phyloP scores from a whole-genome alignment of 169 alveolate species.

The Plasmodium chabaudi region DNA sequence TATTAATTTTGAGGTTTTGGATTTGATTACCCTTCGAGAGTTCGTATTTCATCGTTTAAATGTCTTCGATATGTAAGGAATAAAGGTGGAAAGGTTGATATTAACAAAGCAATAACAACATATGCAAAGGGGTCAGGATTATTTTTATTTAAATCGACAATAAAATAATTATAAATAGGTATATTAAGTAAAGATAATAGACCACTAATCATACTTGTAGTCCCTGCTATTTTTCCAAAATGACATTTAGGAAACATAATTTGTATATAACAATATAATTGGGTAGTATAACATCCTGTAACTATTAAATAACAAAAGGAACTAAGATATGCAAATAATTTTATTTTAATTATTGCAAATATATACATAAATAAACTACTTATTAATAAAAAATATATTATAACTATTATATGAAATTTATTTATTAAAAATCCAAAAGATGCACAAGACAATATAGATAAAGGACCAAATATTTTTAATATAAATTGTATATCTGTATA shows the following conservation, averaged over 20 bases:
- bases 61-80: conserved; percentile 18
- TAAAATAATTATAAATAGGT: conserved; percentile 72
- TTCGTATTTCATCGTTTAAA: neutral
- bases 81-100: conserved; percentile 39
- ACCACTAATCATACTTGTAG: conserved; percentile 79
- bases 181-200: conserved; percentile 78
- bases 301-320: conserved; percentile 76
- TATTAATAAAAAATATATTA: conserved; percentile 52
- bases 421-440: conserved; percentile 47
- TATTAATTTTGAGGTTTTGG: too few species aligned
- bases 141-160: conserved; percentile 38
- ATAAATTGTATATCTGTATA: conserved; percentile 47
- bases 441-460: conserved; percentile 59
- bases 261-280: conserved; percentile 78
- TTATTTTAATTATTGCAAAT: conserved; percentile 59
- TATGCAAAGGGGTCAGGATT: conserved; percentile 57
- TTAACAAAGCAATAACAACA: conserved; percentile 42
- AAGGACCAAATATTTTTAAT: conserved; percentile 58
- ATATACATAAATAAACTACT: conserved; percentile 75
- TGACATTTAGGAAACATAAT: conserved; percentile 75
- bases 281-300: conserved; percentile 80
- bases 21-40: too few species aligned
- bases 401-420: conserved; percentile 28
- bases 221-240: conserved; percentile 82
- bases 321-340: conserved; percentile 72